phyloP scores from a whole-genome alignment of 768 basidiomycete genomes.

The Fomitopsis serialis region DNA sequence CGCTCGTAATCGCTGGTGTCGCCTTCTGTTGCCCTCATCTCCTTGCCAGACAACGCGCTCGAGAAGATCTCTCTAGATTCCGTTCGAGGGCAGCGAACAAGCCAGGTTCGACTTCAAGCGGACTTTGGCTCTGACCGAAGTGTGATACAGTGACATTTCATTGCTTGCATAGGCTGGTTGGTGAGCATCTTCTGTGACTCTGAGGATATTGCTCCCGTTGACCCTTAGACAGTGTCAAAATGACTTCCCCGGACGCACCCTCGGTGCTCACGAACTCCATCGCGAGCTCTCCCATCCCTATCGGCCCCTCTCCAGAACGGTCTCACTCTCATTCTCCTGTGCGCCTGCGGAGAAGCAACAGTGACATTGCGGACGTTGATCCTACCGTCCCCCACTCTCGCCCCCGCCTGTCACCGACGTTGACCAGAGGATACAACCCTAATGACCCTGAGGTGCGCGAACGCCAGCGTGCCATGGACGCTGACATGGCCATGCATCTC shows the following conservation, averaged over 20 bases:
- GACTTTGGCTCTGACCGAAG: too few species aligned
- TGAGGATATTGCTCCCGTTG: neutral
- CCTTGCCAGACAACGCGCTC: too few species aligned
- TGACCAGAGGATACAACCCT: conserved; percentile 57
- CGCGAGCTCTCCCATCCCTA: conserved; percentile 20
- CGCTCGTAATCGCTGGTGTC: neutral
- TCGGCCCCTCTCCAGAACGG: conserved; percentile 15
- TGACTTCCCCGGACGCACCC: conserved; percentile 22
- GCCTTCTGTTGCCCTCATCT: too few species aligned
- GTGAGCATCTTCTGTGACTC: too few species aligned
- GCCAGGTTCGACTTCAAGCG: too few species aligned
- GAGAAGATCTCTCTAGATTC: too few species aligned
- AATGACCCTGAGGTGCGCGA: conserved; percentile 75
- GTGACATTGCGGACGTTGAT: conserved; percentile 24
- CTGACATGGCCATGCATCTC: conserved; percentile 84
- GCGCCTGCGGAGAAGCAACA: conserved; percentile 15
- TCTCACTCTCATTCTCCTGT: conserved; percentile 22
- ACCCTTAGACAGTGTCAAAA: conserved; percentile 1
- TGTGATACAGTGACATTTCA: too few species aligned
- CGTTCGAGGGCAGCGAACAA: too few species aligned
- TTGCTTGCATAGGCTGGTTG: too few species aligned
- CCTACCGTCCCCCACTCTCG: conserved; percentile 24
- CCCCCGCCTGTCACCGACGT: conserved; percentile 56
- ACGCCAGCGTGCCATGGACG: conserved; percentile 90
- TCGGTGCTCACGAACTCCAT: conserved; percentile 19